phyloP scores from a whole-genome alignment of 2,329 filamentous ascomycete genomes.

The Microcyclospora pomicola region DNA sequence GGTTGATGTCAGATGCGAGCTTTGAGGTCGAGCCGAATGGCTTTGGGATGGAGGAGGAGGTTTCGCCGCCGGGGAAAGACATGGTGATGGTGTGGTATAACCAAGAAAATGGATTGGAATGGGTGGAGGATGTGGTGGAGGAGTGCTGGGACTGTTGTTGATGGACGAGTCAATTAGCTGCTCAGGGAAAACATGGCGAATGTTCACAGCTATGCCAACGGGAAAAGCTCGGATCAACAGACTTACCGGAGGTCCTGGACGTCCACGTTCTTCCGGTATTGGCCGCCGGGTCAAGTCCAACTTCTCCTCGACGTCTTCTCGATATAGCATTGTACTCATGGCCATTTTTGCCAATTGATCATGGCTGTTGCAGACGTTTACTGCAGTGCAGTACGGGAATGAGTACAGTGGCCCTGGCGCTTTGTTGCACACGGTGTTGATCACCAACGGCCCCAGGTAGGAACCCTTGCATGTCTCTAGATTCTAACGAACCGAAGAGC shows the following conservation, averaged over 20 bases:
- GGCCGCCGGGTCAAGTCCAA: conserved; percentile 1
- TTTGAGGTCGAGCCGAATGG: conserved; percentile 12
- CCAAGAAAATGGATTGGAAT: conserved; percentile 9
- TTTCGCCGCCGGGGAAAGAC: no score
- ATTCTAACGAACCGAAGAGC: no score
- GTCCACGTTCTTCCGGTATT: conserved; percentile 1
- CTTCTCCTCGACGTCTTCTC: conserved; percentile 6
- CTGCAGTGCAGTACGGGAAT: no score
- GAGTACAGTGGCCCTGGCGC: no score
- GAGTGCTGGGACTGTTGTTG: background rate
- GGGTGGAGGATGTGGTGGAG: conserved; percentile 1
- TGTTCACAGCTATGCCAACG: conserved; percentile 1
- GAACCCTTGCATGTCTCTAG: no score
- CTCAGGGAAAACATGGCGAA: conserved; percentile 1
- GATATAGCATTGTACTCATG: conserved; percentile 13
- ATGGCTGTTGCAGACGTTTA: no score
- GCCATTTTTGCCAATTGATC: conserved; percentile 5
- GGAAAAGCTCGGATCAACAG: background rate
- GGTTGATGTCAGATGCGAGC: conserved; percentile 13
- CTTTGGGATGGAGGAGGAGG: conserved; percentile 11
- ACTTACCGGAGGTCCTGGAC: background rate
- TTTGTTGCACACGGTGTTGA: no score
- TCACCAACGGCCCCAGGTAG: no score
- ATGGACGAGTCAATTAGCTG: conserved; percentile 1
- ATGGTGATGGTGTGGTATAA: no score